Conservation (phyloP, 2,329 filamentous ascomycete genomes). For the Emmonsiellopsis sp. region DNA sequence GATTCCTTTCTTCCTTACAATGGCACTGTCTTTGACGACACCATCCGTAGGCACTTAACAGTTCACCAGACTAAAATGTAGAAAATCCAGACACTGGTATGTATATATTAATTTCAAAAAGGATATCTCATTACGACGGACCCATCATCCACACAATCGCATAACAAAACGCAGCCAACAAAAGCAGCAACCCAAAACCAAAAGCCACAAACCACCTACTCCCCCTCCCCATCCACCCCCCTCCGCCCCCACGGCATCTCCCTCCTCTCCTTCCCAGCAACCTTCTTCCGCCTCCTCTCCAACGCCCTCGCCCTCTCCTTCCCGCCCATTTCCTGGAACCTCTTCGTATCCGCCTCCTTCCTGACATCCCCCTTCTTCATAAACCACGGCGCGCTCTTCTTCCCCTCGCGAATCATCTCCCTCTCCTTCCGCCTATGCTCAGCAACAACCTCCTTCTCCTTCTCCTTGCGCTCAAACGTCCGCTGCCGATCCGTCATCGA, state of each 20-base stretch:
- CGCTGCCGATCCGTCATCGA: slow-evolving; percentile 72
- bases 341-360: slow-evolving; percentile 69
- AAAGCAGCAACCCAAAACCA: background rate
- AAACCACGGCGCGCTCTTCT: slow-evolving; percentile 71
- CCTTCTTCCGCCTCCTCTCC: slow-evolving; percentile 83
- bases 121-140: no score
- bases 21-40: no score
- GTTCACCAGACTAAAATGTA: no score
- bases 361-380: slow-evolving; percentile 88
- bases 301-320: slow-evolving; percentile 76
- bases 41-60: no score
- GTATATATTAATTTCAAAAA: no score
- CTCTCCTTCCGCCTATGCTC: slow-evolving; percentile 77
- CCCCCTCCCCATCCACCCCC: slow-evolving; percentile 13
- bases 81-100: no score
- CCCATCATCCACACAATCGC: background rate
- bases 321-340: slow-evolving; percentile 74
- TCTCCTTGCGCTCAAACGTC: slow-evolving; percentile 59
- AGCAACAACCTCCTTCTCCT: slow-evolving; percentile 57
- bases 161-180: background rate
- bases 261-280: slow-evolving; percentile 74
- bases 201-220: background rate
- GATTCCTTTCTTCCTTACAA: no score
- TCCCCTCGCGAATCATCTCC: slow-evolving; percentile 74
- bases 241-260: slow-evolving; percentile 52